phyloP scores from a whole-genome alignment of 352 stramenopile genomes.

The Phytophthora sojae region DNA sequence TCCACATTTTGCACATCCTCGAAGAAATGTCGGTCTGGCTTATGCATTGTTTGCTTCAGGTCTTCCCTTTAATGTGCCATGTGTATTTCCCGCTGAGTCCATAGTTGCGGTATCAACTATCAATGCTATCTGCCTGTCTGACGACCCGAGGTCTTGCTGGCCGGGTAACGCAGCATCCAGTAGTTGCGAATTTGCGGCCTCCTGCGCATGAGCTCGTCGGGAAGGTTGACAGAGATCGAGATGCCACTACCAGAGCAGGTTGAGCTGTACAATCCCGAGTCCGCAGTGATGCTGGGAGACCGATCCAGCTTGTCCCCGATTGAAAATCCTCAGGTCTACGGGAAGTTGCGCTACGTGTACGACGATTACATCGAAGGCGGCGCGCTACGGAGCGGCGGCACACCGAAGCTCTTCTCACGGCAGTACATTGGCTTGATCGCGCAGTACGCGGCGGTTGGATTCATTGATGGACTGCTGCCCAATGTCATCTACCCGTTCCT shows the following conservation, averaged over 20 bases:
- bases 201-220: slow-evolving; percentile 23
- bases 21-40: slow-evolving; percentile 12
- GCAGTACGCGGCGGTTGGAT: slow-evolving; percentile 62
- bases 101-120: neutral
- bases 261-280: slow-evolving; percentile 36
- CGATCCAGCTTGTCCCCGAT: slow-evolving; percentile 38
- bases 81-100: slow-evolving; percentile 1
- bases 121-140: slow-evolving; percentile 14
- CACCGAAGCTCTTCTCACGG: slow-evolving; percentile 48
- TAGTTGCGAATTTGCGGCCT: slow-evolving; percentile 32
- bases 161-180: neutral
- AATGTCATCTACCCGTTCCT: slow-evolving; percentile 65
- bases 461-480: slow-evolving; percentile 58
- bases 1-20: slow-evolving; percentile 25
- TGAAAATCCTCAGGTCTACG: slow-evolving; percentile 35
- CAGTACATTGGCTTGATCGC: slow-evolving; percentile 62
- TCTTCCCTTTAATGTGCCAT: neutral
- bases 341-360: slow-evolving; percentile 51
- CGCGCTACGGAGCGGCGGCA: slow-evolving; percentile 48
- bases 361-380: slow-evolving; percentile 53
- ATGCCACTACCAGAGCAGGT: slow-evolving; percentile 39
- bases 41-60: slow-evolving; percentile 23
- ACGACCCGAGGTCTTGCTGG: neutral
- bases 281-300: slow-evolving; percentile 31
- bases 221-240: slow-evolving; percentile 28